A percentile compares a stretch with the other conserved stretches of the same genome.
Evolutionary conservation across 768 basidiomycete species (phyloP).

Genomic region (Fomitopsis pulvina): DNA sequence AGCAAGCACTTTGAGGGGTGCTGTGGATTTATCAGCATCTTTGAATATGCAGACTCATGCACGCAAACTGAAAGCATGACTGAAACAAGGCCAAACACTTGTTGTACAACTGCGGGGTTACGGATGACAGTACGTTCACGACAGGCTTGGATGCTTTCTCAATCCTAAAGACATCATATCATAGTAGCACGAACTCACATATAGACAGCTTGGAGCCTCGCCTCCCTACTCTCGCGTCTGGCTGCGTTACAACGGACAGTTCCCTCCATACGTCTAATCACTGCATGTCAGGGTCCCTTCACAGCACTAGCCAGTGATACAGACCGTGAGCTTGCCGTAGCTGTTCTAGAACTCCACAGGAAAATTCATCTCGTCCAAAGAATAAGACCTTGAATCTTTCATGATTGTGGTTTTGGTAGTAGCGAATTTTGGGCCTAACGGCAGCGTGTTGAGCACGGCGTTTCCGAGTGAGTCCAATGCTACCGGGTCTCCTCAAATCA

Average conservation of each 20-base stretch:
- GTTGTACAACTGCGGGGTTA: background rate
- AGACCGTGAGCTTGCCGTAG: conserved; percentile 59
- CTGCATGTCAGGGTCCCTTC: background rate
- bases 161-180: background rate
- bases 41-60: background rate
- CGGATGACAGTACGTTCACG: background rate
- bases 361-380: conserved; percentile 87
- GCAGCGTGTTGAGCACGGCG: no score
- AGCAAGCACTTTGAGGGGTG: conserved; percentile 62
- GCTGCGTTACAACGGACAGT: conserved; percentile 65
- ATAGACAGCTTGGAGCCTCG: conserved; percentile 49
- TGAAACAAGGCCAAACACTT: background rate
- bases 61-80: background rate
- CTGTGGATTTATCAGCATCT: conserved; percentile 30
- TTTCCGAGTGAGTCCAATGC: no score
- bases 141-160: background rate
- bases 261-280: conserved; percentile 68
- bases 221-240: conserved; percentile 58
- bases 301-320: conserved; percentile 6
- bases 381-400: conserved; percentile 66
- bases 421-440: background rate
- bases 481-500: no score
- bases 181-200: conserved; percentile 34
- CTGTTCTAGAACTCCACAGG: conserved; percentile 62
- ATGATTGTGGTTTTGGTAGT: background rate